Evolutionary conservation across 2,329 filamentous ascomycete species (phyloP), one percentile per base, ranked within the genome.

Genomic region (Alternaria consortialis): DNA sequence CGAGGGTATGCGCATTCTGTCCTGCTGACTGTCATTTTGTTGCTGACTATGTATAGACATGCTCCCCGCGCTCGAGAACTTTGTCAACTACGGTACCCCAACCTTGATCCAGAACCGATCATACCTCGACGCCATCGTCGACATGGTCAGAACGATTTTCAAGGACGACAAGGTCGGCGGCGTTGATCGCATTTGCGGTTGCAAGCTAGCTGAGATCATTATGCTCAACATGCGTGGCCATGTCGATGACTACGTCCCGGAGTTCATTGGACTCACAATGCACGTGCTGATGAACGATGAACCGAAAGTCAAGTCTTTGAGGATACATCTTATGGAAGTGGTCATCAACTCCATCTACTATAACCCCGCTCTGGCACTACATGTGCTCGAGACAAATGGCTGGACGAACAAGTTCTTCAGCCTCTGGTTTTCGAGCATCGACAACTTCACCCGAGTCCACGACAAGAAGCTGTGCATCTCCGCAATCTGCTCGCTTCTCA

Each of bases 321-420:
- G 92, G 73, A 94, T 98, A 56, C 94, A 99, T 78, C 83, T 99
- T 44, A 97, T 99, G 91, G 95, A 99, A 82, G 96, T 99, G 89
- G 89, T 99, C 60, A 97, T 99, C 84, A 98, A 98, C 80, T 89
- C 92, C 56, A 93, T 98, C 72, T 97, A 98, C 85, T 99, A 99
- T 85, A 97, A 97, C 82, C 94, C 95, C 1, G 81, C 90, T 44
- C 85, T 97, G 61, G 87, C 93, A 25, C 86, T 99, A 23, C 90
- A 93, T 64, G 88, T 97, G 37, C 86, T 99, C n/a, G 95, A 99
- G 82, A 82, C 85, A 54, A 94, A 96, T 74, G 90, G 88, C 62
- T 97, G 94, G 94, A 98, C 95, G 7, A 98, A 98, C 82, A 96
- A 96, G 77, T 99, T 99, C 83, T 99, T 99, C 84, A 97, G 92